Conservation (phyloP, 179 eudicot genomes). For the Drosera spatulata region DNA sequence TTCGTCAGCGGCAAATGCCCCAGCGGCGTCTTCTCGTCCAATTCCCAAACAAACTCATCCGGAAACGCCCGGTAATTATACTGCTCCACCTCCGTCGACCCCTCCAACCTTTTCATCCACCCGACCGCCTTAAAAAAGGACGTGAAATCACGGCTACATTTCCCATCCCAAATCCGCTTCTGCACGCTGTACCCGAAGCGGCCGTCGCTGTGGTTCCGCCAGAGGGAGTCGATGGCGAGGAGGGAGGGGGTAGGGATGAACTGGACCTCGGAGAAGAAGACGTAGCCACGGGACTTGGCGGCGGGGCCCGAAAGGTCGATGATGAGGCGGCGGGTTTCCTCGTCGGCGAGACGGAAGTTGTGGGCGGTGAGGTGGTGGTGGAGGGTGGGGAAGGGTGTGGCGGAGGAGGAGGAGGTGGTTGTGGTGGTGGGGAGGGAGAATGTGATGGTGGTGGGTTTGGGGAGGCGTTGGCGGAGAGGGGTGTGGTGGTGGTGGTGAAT, state of each 20-base stretch:
- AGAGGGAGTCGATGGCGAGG: slow-evolving; percentile 45
- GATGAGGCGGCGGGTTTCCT: slow-evolving; percentile 85
- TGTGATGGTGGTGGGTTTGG: not conserved
- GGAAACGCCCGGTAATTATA: slow-evolving; percentile 77
- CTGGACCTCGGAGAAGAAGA: slow-evolving; percentile 84
- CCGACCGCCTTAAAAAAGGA: slow-evolving; percentile 60
- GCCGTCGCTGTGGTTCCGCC: slow-evolving; percentile 41
- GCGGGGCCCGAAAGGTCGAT: slow-evolving; percentile 73
- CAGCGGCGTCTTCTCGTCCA: slow-evolving; percentile 44
- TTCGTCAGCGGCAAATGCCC: slow-evolving; percentile 90
- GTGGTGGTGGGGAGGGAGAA: slow-evolving; percentile 16
- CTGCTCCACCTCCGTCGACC: slow-evolving; percentile 52
- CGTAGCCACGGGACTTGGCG: slow-evolving; percentile 64
- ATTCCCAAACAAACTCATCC: slow-evolving; percentile 68
- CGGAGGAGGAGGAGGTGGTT: slow-evolving; percentile 11
- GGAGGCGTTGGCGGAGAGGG: not conserved
- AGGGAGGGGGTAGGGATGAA: slow-evolving; percentile 50
- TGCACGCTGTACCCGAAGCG: slow-evolving; percentile 81
- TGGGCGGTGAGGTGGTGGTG: slow-evolving; percentile 26
- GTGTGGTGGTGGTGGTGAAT: slow-evolving; percentile 8
- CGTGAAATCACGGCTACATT: slow-evolving; percentile 44
- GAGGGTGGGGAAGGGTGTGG: slow-evolving; percentile 46
- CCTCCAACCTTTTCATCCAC: slow-evolving; percentile 91
- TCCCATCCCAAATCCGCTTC: slow-evolving; percentile 42
- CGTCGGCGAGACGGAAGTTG: slow-evolving; percentile 76